Conservation (phyloP, 371 early-diverging fungal genomes). For the Mucor piriformis region DNA sequence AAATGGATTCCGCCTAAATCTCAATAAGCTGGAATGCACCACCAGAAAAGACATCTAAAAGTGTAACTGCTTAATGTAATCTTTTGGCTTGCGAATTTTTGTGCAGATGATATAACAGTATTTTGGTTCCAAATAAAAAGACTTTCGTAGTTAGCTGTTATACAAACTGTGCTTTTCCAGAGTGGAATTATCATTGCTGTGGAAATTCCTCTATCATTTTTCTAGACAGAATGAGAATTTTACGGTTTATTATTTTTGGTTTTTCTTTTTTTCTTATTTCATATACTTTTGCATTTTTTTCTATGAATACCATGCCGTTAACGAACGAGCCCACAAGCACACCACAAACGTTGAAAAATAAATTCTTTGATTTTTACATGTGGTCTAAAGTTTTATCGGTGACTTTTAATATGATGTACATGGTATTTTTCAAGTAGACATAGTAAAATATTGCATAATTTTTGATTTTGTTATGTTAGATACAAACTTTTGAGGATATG, state of each 20-base stretch:
- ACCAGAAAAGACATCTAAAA: too few species aligned
- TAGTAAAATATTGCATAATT: not conserved
- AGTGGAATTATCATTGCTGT: not conserved
- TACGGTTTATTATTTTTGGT: not conserved
- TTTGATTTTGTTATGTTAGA: too few species aligned
- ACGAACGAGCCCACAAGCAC: not conserved
- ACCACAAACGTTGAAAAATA: slow-evolving; percentile 6
- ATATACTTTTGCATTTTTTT: not conserved
- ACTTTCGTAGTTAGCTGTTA: not conserved
- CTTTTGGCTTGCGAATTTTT: too few species aligned
- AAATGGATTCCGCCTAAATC: too few species aligned
- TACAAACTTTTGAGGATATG: slow-evolving; percentile 10
- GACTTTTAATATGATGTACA: slow-evolving; percentile 23
- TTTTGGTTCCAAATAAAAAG: not conserved
- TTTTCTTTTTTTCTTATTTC: not conserved
- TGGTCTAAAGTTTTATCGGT: slow-evolving; percentile 22
- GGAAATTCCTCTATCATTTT: slow-evolving; percentile 1
- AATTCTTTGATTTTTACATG: slow-evolving; percentile 6
- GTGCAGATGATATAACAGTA: too few species aligned
- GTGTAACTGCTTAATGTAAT: too few species aligned
- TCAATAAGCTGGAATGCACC: too few species aligned
- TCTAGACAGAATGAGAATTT: slow-evolving; percentile 8
- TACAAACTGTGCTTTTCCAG: not conserved
- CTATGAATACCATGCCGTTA: not conserved
- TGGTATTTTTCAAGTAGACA: slow-evolving; percentile 9